These are phyloP conservation scores for Penicillium italicum DNA, from an alignment of 2,329 filamentous ascomycete species.

Conservation along the genomic window DNA sequence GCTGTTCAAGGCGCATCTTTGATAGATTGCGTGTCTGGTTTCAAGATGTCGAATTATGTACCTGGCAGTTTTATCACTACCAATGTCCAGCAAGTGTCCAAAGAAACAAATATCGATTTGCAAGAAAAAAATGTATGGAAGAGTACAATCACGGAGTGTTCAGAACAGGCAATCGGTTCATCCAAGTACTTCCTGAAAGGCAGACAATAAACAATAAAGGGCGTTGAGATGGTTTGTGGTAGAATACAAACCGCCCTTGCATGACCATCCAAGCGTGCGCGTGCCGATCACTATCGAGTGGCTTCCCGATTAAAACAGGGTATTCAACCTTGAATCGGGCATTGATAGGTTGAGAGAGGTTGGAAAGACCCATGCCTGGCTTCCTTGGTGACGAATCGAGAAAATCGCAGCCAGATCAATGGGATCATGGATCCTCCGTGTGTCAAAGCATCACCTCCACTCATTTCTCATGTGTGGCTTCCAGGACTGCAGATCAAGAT, in stretches of 20 bases:
- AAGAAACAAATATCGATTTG: constrained; percentile 4
- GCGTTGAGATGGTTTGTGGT: constrained; percentile 7
- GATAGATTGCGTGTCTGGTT: neutral
- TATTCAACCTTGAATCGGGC: neutral
- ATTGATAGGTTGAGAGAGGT: constrained; percentile 3
- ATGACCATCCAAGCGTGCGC: constrained; percentile 8
- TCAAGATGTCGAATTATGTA: constrained; percentile 14
- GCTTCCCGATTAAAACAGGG: constrained; percentile 5
- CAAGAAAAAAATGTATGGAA: constrained; percentile 8
- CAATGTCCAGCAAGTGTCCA: constrained; percentile 7
- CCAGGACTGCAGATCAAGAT: constrained; percentile 3
- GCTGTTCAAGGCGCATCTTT: constrained; percentile 19
- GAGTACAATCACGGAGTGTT: constrained; percentile 12
- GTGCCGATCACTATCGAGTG: constrained; percentile 13
- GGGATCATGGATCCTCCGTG: neutral
- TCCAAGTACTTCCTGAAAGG: constrained; percentile 3
- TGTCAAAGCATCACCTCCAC: neutral
- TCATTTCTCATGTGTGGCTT: neutral
- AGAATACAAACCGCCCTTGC: constrained; percentile 16
- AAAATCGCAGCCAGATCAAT: neutral
- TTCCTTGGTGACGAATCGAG: constrained; percentile 12
- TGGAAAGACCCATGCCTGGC: constrained; percentile 5
- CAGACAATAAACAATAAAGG: neutral
- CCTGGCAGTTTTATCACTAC: constrained; percentile 6
- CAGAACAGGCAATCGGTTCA: neutral